phyloP scores from a whole-genome alignment of 768 basidiomycete genomes.

The Termitomyces sp. region DNA sequence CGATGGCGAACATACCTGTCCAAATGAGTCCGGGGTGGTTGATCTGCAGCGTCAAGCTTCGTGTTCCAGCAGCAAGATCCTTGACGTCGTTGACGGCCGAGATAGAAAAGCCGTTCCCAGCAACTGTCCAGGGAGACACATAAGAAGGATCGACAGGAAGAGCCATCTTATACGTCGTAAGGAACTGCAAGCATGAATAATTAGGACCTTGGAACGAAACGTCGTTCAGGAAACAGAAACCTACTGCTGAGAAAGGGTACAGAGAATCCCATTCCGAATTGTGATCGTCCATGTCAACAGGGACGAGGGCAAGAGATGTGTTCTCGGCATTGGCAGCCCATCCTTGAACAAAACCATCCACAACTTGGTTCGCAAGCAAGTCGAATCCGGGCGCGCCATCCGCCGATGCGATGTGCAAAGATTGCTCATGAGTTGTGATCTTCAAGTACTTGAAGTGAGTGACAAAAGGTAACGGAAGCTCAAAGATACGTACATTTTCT shows the following conservation, averaged over 20 bases:
- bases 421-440: constrained; percentile 69
- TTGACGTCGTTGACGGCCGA: constrained; percentile 52
- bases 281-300: constrained; percentile 65
- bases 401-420: constrained; percentile 77
- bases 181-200: constrained; percentile 47
- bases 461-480: neutral
- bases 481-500: constrained; percentile 65
- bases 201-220: neutral
- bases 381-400: constrained; percentile 81
- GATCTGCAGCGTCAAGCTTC: constrained; percentile 66
- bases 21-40: constrained; percentile 82
- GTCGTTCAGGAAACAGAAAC: constrained; percentile 17
- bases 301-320: constrained; percentile 22
- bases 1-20: constrained; percentile 49
- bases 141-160: constrained; percentile 49
- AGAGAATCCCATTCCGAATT: constrained; percentile 88
- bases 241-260: constrained; percentile 75
- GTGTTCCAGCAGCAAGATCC: constrained; percentile 55
- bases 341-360: constrained; percentile 51
- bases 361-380: constrained; percentile 57
- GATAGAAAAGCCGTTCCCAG: constrained; percentile 46
- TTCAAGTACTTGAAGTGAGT: constrained; percentile 21
- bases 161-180: constrained; percentile 79
- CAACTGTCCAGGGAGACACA: constrained; percentile 43
- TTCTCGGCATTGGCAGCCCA: constrained; percentile 27